phyloP scores from a whole-genome alignment of 768 basidiomycete species.

The Tylopilus balloui region DNA sequence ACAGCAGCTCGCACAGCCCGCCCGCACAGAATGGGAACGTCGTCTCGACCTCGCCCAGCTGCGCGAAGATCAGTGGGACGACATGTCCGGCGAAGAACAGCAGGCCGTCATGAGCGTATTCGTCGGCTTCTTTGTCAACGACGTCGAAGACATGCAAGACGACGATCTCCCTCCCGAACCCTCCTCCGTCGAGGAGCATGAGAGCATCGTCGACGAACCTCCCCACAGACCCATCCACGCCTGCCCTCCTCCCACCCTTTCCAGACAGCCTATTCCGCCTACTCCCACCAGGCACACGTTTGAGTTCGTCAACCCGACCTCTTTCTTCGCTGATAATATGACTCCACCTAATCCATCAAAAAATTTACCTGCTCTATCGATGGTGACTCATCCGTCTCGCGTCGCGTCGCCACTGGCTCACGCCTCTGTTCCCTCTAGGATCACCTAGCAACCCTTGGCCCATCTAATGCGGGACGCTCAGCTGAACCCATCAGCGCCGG shows the following conservation, averaged over 20 bases:
- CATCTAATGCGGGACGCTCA: constrained; percentile 22
- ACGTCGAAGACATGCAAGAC: constrained; percentile 21
- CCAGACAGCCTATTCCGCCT: constrained; percentile 17
- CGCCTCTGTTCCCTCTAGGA: constrained; percentile 16
- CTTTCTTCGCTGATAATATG: constrained; percentile 20
- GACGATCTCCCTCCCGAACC: constrained; percentile 4
- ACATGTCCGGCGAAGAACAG: constrained; percentile 32
- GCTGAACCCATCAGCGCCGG: constrained; percentile 14
- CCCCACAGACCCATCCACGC: constrained; percentile 4
- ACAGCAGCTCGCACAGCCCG: constrained; percentile 26
- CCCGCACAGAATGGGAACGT: constrained; percentile 32
- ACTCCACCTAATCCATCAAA: constrained; percentile 22
- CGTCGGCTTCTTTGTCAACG: constrained; percentile 27
- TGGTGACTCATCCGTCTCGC: constrained; percentile 18
- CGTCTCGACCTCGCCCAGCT: constrained; percentile 29
- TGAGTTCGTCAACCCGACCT: constrained; percentile 28
- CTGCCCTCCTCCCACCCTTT: background rate
- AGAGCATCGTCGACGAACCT: constrained; percentile 18
- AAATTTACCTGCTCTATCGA: constrained; percentile 30
- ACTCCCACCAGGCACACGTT: constrained; percentile 20
- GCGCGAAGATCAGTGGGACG: constrained; percentile 29
- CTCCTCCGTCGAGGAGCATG: constrained; percentile 19
- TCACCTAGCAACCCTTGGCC: constrained; percentile 26
- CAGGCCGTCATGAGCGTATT: constrained; percentile 30
- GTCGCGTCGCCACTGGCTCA: constrained; percentile 4